Evolutionary conservation across 495 filamentous ascomycete genomes (phyloP).

Genomic region (Polyplosphaeria fusca): DNA sequence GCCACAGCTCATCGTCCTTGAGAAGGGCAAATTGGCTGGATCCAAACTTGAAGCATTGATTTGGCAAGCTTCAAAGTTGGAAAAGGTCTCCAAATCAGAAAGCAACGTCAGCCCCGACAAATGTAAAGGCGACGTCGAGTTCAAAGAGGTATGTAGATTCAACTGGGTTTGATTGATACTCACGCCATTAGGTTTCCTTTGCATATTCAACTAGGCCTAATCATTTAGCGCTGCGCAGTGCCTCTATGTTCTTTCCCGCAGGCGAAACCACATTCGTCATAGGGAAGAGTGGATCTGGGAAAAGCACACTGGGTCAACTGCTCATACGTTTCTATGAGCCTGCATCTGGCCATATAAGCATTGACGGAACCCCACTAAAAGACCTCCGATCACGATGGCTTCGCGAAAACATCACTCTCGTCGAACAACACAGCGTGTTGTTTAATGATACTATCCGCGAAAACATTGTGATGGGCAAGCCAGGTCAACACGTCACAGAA

Average conservation of each 20-base stretch:
- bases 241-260: constrained; percentile 65
- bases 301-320: constrained; percentile 82
- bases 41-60: constrained; percentile 54
- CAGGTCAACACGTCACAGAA: constrained; percentile 44
- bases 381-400: constrained; percentile 69
- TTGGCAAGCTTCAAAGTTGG: constrained; percentile 36
- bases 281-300: constrained; percentile 86
- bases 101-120: neutral
- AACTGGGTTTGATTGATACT: no score
- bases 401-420: constrained; percentile 71
- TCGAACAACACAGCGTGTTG: constrained; percentile 78
- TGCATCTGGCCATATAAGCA: constrained; percentile 58
- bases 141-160: constrained; percentile 71
- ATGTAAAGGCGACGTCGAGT: constrained; percentile 59
- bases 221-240: constrained; percentile 57
- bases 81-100: constrained; percentile 33
- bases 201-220: constrained; percentile 73
- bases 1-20: constrained; percentile 69
- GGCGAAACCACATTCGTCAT: constrained; percentile 78
- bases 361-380: constrained; percentile 66
- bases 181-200: constrained; percentile 82
- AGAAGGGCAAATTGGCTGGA: constrained; percentile 76
- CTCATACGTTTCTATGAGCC: constrained; percentile 74
- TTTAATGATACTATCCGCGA: constrained; percentile 79
- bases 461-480: constrained; percentile 76